These are phyloP conservation scores for Colletotrichum sp. DNA, from an alignment of 2,329 filamentous ascomycete genomes.

Conservation along the genomic window DNA sequence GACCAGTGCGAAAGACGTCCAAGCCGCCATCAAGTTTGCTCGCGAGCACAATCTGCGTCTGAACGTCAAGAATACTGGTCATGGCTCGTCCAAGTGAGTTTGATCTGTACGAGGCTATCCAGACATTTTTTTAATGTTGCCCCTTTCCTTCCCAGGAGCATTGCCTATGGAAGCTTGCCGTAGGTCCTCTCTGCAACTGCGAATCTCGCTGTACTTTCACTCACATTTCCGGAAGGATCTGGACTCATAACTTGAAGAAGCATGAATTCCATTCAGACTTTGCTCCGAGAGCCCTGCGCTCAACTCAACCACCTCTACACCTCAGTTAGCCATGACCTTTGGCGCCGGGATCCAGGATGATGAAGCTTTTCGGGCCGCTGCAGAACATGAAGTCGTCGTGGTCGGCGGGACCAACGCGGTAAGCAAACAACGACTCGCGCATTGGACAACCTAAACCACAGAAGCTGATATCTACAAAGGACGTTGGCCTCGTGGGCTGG, in stretches of 20 bases:
- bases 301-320: not conserved
- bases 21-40: conserved; percentile 36
- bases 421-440: conserved; percentile 25
- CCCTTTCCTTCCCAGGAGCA: not conserved
- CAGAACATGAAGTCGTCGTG: conserved; percentile 28
- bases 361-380: not conserved
- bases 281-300: not conserved
- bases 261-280: not conserved
- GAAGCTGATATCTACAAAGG: conserved; percentile 31
- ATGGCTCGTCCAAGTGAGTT: conserved; percentile 1
- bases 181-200: not conserved
- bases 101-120: not conserved
- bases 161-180: not conserved
- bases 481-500: conserved; percentile 63
- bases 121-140: not conserved
- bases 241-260: conserved; percentile 43
- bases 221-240: conserved; percentile 26
- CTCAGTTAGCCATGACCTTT: conserved; percentile 26
- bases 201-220: not conserved
- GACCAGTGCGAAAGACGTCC: conserved; percentile 20
- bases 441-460: fast-evolving
- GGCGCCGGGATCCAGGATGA: conserved; percentile 3
- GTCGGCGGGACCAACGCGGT: conserved; percentile 40
- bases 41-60: conserved; percentile 38
- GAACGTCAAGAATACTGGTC: conserved; percentile 37